phyloP scores from a whole-genome alignment of 768 basidiomycete genomes.

The Lactarius tabidus region DNA sequence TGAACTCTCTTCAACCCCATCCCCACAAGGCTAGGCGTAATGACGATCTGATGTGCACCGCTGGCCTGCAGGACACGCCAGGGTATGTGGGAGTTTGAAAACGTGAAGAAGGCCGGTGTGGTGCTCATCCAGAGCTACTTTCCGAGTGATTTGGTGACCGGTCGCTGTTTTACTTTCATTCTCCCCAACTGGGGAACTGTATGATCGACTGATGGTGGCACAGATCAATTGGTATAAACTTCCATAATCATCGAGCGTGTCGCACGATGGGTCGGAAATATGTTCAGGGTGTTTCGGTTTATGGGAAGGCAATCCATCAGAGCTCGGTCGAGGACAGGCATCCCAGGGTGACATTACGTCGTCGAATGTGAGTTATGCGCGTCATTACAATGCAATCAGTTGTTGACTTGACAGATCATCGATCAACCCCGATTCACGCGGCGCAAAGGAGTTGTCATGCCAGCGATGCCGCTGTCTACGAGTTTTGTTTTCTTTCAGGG shows the following conservation, averaged over 20 bases:
- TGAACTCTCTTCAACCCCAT: too few species aligned
- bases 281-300: slow-evolving; percentile 79
- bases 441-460: slow-evolving; percentile 85
- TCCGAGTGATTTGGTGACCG: too few species aligned
- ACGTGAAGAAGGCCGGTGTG: too few species aligned
- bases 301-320: slow-evolving; percentile 59
- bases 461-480: slow-evolving; percentile 88
- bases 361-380: slow-evolving; percentile 46
- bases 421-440: slow-evolving; percentile 32
- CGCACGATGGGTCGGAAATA: slow-evolving; percentile 65
- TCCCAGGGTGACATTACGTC: slow-evolving; percentile 39
- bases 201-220: too few species aligned
- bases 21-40: too few species aligned
- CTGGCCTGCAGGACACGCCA: too few species aligned
- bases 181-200: too few species aligned
- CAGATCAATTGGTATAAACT: too few species aligned
- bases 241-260: slow-evolving; percentile 63
- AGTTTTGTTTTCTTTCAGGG: slow-evolving; percentile 84
- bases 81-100: too few species aligned
- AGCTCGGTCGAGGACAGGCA: slow-evolving; percentile 86
- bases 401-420: slow-evolving; percentile 12
- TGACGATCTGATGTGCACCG: too few species aligned
- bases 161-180: too few species aligned
- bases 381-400: neutral
- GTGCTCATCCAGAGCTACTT: too few species aligned